These are phyloP conservation scores for Dentipellis sp. DNA, from an alignment of 768 basidiomycete genomes.

Conservation along the genomic window DNA sequence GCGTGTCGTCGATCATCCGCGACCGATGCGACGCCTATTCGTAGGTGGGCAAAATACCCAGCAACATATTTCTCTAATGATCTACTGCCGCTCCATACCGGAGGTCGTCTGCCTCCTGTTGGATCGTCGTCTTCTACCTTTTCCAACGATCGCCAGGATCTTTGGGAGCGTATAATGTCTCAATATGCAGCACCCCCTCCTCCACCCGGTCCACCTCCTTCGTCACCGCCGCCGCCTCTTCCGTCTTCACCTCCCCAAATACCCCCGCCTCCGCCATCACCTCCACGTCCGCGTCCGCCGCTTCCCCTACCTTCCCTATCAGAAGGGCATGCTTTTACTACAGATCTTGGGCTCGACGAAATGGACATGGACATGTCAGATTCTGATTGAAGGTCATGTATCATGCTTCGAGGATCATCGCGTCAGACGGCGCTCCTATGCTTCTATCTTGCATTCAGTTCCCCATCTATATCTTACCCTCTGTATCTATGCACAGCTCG, in stretches of 20 bases:
- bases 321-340: no score
- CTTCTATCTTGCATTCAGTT: no score
- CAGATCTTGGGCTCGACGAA: background rate
- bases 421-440: no score
- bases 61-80: background rate
- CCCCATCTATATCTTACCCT: no score
- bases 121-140: background rate
- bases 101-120: background rate
- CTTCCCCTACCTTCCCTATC: background rate
- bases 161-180: background rate
- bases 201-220: background rate
- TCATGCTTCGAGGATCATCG: no score
- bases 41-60: background rate
- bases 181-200: background rate
- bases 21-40: background rate
- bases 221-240: background rate
- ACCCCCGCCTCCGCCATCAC: background rate
- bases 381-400: background rate
- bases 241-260: background rate
- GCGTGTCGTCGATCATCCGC: no score
- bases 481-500: background rate
- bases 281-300: background rate
- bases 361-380: constrained; percentile 1
- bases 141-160: background rate
- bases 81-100: background rate